Evolutionary conservation across 139 green algal genomes (phyloP).

Genomic region (Klebsormidium nitens): DNA sequence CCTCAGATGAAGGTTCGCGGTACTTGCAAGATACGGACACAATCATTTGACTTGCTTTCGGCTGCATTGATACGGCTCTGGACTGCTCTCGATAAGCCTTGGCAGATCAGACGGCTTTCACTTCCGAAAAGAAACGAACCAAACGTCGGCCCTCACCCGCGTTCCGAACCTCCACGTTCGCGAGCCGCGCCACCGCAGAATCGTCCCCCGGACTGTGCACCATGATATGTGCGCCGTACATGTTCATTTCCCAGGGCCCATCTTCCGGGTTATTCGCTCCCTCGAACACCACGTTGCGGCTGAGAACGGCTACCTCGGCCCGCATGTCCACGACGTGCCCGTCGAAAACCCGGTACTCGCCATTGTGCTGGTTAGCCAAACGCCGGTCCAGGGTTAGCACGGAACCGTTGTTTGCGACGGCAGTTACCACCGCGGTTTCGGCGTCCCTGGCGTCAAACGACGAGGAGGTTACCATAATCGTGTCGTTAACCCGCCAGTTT

Average conservation of each 20-base stretch:
- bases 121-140: too few species aligned
- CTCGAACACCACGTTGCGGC: slow-evolving; percentile 34
- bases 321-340: slow-evolving; percentile 11
- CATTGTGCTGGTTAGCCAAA: too few species aligned
- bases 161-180: slow-evolving; percentile 25
- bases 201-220: slow-evolving; percentile 16
- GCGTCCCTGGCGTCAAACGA: neutral
- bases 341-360: too few species aligned
- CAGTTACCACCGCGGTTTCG: slow-evolving; percentile 50
- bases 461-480: slow-evolving; percentile 25
- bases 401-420: slow-evolving; percentile 29
- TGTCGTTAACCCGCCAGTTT: slow-evolving; percentile 42
- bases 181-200: slow-evolving; percentile 17
- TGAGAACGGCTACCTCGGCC: slow-evolving; percentile 29
- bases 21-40: too few species aligned
- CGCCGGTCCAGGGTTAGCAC: too few species aligned
- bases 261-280: too few species aligned
- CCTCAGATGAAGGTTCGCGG: neutral
- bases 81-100: too few species aligned
- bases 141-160: slow-evolving; percentile 39
- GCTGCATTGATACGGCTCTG: too few species aligned
- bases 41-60: too few species aligned
- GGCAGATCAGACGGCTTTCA: too few species aligned
- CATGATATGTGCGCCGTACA: slow-evolving; percentile 52
- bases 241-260: too few species aligned